phyloP scores from a whole-genome alignment of 306 rosid species.

The Rubus parviflorus region DNA sequence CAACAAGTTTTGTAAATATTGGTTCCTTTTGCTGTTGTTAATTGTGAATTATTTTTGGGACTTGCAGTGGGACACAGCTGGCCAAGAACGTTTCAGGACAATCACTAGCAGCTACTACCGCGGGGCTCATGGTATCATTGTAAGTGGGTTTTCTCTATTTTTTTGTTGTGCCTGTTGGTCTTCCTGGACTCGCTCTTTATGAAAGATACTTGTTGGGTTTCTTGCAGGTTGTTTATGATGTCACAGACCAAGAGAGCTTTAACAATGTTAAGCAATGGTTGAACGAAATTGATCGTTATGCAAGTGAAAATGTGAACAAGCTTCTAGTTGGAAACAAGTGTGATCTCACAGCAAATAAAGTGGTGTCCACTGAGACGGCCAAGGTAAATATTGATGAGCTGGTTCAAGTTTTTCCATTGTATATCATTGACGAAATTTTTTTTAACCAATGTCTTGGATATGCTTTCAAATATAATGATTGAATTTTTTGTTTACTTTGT shows the following conservation, averaged over 20 bases:
- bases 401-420: not conserved
- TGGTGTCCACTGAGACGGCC: conserved; percentile 53
- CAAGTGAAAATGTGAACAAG: conserved; percentile 60
- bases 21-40: not conserved
- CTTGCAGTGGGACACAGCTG: conserved; percentile 98
- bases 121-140: conserved; percentile 99
- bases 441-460: not conserved
- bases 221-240: conserved; percentile 52
- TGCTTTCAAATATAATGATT: not conserved
- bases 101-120: conserved; percentile 99
- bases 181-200: not conserved
- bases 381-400: conserved; percentile 32
- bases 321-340: conserved; percentile 57
- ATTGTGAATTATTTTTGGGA: conserved; percentile 29
- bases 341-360: conserved; percentile 57
- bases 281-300: conserved; percentile 58
- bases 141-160: conserved; percentile 33
- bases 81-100: conserved; percentile 98
- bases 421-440: not conserved
- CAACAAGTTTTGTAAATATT: not conserved
- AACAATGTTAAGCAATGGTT: conserved; percentile 62
- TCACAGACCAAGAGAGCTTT: conserved; percentile 58
- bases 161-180: not conserved
- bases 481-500: not conserved
- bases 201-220: not conserved